Base-by-base conservation (phyloP, 2,329 filamentous ascomycete genomes). In the Xylaria sp. region DNA sequence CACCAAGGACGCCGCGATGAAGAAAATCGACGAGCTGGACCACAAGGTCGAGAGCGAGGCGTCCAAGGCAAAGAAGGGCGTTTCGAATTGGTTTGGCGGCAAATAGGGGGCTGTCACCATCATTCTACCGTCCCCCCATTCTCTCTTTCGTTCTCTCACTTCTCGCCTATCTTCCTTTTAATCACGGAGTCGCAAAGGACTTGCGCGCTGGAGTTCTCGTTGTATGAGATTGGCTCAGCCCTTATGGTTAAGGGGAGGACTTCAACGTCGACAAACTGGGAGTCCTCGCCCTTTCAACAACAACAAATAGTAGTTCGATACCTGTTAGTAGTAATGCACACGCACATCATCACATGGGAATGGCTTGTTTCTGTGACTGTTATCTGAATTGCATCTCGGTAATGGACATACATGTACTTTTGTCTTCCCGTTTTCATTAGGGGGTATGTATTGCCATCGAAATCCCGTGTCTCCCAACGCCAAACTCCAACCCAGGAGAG, bases 81-180 rank as follows among this genome's bases (percentile, higher is more conserved):
- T 96, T 69, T 90, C 88, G 48, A 84, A 89, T 73, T 97, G 92
- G 92, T 96, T 97, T 70, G 88, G 91, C 59, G 82, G 82, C 55
- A 78, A 83, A 63, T 83, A 83, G 72, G 52, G n/a, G 34, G 10
- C 4, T 39, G 5, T 47, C 9, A n/a, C 1, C 30, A n/a, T 44
- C 6, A 23, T 11, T 10, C 52, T 18, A 13, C 23, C 37, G 37
- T 19, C 35, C 13, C 42, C 42, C 6, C 42, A 2, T 16, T 46
- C 42, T n/a, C 42, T 46, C 42, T 46, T 16, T n/a, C 13, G 10
- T 46, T 46, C n/a, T 46, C 42, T 13, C 13, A 9, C 13, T 13
- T 46, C 42, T 46, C 42, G 10, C 11, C 5, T n/a, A 50, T 56
- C 52, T 51, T 34, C 47, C 7, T 3, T 49, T 53, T 54, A 48